Conservation (phyloP, 1,284 basidiomycete genomes). For the Schizophyllum commune region DNA sequence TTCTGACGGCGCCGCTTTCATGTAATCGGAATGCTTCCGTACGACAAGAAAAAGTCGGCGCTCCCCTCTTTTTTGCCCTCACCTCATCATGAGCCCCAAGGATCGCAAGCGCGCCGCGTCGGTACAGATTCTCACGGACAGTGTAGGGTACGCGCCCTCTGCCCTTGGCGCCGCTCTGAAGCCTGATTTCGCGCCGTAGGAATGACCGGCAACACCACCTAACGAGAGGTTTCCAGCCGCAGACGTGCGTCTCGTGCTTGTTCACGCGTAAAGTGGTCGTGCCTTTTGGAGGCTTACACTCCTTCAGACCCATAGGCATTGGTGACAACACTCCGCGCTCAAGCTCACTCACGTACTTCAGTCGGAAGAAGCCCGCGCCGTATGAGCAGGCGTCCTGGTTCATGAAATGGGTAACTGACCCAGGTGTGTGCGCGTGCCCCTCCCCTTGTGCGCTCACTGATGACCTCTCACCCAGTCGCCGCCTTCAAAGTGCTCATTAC, state of each 20-base stretch:
- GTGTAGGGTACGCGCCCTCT: neutral
- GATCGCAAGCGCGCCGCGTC: neutral
- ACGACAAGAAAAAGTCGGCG: too few species aligned
- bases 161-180: neutral
- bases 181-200: neutral
- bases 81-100: neutral
- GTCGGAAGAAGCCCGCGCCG: neutral
- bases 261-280: neutral
- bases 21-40: too few species aligned
- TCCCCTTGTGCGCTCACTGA: neutral
- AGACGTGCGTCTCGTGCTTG: neutral
- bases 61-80: too few species aligned
- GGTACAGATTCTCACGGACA: neutral
- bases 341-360: neutral
- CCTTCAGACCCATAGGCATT: neutral
- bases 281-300: neutral
- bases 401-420: slow-evolving; percentile 67
- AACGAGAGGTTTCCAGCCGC: neutral
- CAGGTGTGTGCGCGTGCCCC: slow-evolving; percentile 38
- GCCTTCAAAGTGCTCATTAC: slow-evolving; percentile 67
- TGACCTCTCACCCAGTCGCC: slow-evolving; percentile 34
- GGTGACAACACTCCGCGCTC: neutral
- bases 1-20: too few species aligned
- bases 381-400: slow-evolving; percentile 6
- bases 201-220: neutral